These are phyloP conservation scores for Ophiocordyceps polyrhachis-furcata DNA, from an alignment of 2,329 filamentous ascomycete species.

Conservation along the genomic window DNA sequence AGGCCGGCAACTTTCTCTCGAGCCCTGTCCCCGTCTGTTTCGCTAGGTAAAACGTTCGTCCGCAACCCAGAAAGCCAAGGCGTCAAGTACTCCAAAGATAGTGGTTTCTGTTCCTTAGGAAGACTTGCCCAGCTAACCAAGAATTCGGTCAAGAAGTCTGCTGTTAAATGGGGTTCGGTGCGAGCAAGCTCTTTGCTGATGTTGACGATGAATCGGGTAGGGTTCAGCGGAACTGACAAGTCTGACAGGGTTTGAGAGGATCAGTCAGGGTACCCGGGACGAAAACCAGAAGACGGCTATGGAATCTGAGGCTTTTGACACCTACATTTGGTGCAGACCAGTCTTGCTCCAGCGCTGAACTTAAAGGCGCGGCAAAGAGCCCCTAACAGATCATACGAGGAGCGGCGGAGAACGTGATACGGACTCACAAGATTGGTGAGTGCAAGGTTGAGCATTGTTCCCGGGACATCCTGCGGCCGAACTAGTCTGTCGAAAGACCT, in stretches of 20 bases:
- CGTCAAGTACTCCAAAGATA: conserved; percentile 51
- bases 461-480: conserved; percentile 50
- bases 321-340: conserved; percentile 43
- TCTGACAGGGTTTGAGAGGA: conserved; percentile 22
- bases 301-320: not conserved
- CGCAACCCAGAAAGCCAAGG: conserved; percentile 48
- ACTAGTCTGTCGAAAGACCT: conserved; percentile 48
- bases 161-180: conserved; percentile 47
- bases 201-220: conserved; percentile 43
- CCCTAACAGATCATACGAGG: conserved; percentile 49
- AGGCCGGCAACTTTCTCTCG: conserved; percentile 44
- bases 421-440: conserved; percentile 46
- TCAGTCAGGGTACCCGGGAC: no score
- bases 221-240: conserved; percentile 42
- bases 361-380: conserved; percentile 50
- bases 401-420: conserved; percentile 39
- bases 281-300: no score
- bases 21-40: conserved; percentile 45
- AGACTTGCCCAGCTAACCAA: conserved; percentile 57
- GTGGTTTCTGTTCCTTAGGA: conserved; percentile 44
- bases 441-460: conserved; percentile 48
- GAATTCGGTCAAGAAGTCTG: conserved; percentile 54
- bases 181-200: conserved; percentile 45
- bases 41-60: conserved; percentile 36
- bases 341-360: conserved; percentile 40